Conservation (phyloP, 2,329 filamentous ascomycete species). For the Ceratocystis harringtonii region DNA sequence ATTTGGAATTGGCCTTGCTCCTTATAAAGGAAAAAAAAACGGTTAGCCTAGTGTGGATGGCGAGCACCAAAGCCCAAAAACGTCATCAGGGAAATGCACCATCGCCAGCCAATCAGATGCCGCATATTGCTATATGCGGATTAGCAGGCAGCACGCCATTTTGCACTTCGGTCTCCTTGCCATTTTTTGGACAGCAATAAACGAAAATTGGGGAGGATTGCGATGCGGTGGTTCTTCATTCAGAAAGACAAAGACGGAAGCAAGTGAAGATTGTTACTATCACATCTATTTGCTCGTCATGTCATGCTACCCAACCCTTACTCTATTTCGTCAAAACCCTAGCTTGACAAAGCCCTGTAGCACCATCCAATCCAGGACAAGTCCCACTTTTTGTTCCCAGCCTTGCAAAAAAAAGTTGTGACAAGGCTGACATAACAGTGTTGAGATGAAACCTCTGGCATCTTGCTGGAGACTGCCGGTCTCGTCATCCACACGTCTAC, state of each 20-base stretch:
- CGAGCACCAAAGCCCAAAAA: constrained; percentile 10
- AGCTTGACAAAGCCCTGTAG: background rate
- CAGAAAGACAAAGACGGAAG: too few relatives aligned
- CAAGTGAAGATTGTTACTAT: too few relatives aligned
- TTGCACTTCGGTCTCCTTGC: background rate
- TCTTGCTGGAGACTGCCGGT: background rate
- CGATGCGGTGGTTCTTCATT: too few relatives aligned
- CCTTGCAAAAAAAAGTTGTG: constrained; percentile 7
- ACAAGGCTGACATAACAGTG: constrained; percentile 8
- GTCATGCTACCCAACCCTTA: too few relatives aligned
- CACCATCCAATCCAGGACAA: background rate
- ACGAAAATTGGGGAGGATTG: too few relatives aligned
- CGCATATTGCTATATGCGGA: background rate
- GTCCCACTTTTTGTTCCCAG: background rate
- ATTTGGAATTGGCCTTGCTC: background rate
- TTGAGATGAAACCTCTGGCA: background rate
- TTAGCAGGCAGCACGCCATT: constrained; percentile 7
- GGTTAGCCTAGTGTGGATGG: constrained; percentile 6
- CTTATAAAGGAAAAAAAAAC: background rate
- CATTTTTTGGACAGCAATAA: too few relatives aligned
- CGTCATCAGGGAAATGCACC: background rate
- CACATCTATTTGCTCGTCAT: too few relatives aligned
- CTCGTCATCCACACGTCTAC: too few relatives aligned
- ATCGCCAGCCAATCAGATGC: constrained; percentile 8
- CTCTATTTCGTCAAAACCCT: background rate